Base-by-base conservation (phyloP, 2,329 filamentous ascomycete species). In the Neofusicoccum sp. region DNA sequence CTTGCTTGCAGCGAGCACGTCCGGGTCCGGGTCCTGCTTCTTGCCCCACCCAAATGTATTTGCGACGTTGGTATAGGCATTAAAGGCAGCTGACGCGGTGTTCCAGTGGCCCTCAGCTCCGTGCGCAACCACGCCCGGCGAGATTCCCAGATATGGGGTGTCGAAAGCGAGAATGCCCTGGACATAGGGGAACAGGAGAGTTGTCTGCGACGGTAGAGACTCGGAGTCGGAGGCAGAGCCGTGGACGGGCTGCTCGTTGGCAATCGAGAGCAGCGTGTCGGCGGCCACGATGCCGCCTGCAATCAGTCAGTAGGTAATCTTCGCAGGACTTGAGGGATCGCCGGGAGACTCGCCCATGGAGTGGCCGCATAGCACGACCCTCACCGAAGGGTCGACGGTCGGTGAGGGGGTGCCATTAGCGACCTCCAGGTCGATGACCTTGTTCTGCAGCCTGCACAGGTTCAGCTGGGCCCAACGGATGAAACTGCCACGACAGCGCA, bases 401-500 rank as follows among this genome's bases (percentile, higher is more conserved):
- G 93, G 93, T 4, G 89, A 93, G 1, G 90, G 85, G 0, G 91
- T 93, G 47, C 83, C 82, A 66, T 90, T 89, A 30, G 84, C 86
- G 61, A 97, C 93, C 76, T 99, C 93, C 69, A 97, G 81, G 74
- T 98, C 95, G 68, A 98, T 97, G 68, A 98, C 90, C 68, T 90
- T 90, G 71, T 97, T 89, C 66, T 93, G 86, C 14, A 98, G 85
- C 91, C 89, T 91, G 54, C 26, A 45, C 9, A 20, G 34, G n/a
- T 57, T 44, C 33, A 59, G 36, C 34, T 33, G 40, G 30, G 40
- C 40, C 24, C 44, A 6, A 36, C 16, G 31, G 8, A 36, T 4
- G 5, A 31, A 26, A 16, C 16, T 9, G 48, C 33, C 48, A 40
- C 49, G 36, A 12, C 34, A 16, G 34, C 16, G 38, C 51, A 38